A percentile compares a stretch with the other conserved stretches of the same genome.
Conservation (phyloP, 2,329 filamentous ascomycete genomes). For the Diaporthe aspalathi region DNA sequence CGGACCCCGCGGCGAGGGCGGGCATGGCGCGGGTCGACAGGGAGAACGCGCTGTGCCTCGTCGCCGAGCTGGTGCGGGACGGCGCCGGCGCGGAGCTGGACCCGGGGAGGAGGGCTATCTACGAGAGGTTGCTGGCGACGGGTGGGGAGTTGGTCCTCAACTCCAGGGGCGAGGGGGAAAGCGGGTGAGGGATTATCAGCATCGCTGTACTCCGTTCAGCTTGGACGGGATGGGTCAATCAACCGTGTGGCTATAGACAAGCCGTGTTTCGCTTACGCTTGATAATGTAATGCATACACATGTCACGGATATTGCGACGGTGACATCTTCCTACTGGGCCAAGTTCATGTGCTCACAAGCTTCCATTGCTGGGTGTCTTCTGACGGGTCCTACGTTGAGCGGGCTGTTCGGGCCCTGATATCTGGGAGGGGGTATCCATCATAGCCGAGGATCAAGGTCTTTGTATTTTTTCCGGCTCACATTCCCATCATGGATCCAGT, state of each 20-base stretch:
- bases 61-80: conserved; percentile 64
- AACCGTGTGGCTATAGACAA: not conserved
- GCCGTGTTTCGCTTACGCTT: not conserved
- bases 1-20: conserved; percentile 55
- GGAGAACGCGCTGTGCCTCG: conserved; percentile 71
- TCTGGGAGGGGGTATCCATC: conserved; percentile 23
- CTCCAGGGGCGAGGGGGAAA: conserved; percentile 40
- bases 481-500: conserved; percentile 29
- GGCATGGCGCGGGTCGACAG: conserved; percentile 65
- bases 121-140: conserved; percentile 61
- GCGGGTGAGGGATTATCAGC: not conserved
- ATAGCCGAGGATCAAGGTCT: conserved; percentile 31
- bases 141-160: conserved; percentile 59
- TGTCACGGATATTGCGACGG: not conserved
- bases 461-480: conserved; percentile 23
- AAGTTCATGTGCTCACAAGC: conserved; percentile 6
- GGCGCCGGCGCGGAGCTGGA: conserved; percentile 54
- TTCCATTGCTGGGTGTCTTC: conserved; percentile 20
- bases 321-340: not conserved
- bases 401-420: conserved; percentile 20
- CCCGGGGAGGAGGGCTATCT: conserved; percentile 51
- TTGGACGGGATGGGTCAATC: too few species aligned
- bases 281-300: not conserved
- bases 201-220: not conserved
- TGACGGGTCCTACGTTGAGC: conserved; percentile 23